Evolutionary conservation across 2,329 filamentous ascomycete genomes (phyloP).

Genomic region (Fusarium succisae): DNA sequence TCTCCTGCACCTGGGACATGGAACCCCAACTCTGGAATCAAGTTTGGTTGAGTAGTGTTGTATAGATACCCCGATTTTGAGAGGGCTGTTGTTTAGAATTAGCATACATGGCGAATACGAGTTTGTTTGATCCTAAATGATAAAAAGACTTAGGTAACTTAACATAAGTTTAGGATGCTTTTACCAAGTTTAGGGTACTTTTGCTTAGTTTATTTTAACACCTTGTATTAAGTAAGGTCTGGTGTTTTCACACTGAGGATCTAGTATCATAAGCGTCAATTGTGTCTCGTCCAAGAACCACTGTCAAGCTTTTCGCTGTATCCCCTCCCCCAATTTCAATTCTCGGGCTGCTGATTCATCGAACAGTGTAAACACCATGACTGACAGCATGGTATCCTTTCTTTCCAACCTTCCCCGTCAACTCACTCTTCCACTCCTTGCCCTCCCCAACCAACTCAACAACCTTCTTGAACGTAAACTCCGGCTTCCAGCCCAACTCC

Average conservation of each 20-base stretch:
- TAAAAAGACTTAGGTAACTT: not conserved
- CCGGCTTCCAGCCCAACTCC: conserved; percentile 55
- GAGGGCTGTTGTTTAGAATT: not conserved
- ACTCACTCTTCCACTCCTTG: conserved; percentile 51
- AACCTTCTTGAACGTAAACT: conserved; percentile 51
- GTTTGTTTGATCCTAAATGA: not conserved
- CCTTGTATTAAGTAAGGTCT: not conserved
- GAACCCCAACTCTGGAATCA: conserved; percentile 68
- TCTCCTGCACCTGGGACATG: conserved; percentile 57
- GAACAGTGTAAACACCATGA: conserved; percentile 55
- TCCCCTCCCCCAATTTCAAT: no score
- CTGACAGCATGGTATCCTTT: conserved; percentile 56
- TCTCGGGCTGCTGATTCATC: conserved; percentile 21
- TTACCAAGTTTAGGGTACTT: not conserved
- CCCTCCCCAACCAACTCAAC: conserved; percentile 49
- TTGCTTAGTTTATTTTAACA: not conserved
- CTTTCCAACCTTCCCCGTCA: conserved; percentile 52
- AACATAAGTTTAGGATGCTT: not conserved
- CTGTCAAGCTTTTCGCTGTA: not conserved
- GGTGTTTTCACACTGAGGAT: not conserved
- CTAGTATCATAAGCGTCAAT: not conserved
- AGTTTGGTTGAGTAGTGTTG: conserved; percentile 55
- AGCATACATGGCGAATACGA: conserved; percentile 8
- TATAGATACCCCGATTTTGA: conserved; percentile 1
- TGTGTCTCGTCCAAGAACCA: not conserved